Evolutionary conservation across 495 filamentous ascomycete species (phyloP).

Genomic region (Neurospora tetrasperma): DNA sequence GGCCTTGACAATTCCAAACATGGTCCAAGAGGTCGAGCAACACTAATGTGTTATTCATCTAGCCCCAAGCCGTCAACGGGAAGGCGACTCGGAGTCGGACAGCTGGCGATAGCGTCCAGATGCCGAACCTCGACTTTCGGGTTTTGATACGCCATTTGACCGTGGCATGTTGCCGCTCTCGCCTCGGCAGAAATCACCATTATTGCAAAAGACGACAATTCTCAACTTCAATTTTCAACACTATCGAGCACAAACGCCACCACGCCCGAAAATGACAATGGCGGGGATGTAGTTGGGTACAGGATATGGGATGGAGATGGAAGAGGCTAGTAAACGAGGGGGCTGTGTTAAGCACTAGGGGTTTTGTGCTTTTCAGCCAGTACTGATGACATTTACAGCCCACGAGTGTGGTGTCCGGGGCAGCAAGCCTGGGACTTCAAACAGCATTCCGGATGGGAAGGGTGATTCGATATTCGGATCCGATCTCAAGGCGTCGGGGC

Average conservation of each 20-base stretch:
- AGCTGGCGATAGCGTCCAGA: not conserved
- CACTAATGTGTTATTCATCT: not conserved
- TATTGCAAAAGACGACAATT: not conserved
- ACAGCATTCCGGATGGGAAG: not conserved
- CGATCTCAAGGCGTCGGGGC: not conserved
- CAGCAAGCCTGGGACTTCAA: not conserved
- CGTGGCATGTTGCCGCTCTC: not conserved
- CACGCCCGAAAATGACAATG: constrained; percentile 5
- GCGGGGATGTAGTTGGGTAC: too few relatives aligned
- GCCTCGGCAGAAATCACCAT: not conserved
- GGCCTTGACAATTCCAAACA: not conserved
- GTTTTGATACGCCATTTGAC: not conserved
- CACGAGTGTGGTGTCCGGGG: not conserved
- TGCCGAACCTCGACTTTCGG: not conserved
- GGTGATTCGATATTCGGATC: not conserved
- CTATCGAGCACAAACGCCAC: not conserved
- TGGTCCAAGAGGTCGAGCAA: not conserved
- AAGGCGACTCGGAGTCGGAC: not conserved
- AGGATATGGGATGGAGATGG: too few relatives aligned
- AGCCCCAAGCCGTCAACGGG: not conserved
- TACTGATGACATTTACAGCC: not conserved
- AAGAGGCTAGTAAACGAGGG: too few relatives aligned
- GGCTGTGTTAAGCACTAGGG: not conserved
- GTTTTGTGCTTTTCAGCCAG: not conserved
- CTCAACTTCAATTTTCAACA: not conserved